phyloP scores from a whole-genome alignment of 345 rosid species.

The Gossypium sturtianum region DNA sequence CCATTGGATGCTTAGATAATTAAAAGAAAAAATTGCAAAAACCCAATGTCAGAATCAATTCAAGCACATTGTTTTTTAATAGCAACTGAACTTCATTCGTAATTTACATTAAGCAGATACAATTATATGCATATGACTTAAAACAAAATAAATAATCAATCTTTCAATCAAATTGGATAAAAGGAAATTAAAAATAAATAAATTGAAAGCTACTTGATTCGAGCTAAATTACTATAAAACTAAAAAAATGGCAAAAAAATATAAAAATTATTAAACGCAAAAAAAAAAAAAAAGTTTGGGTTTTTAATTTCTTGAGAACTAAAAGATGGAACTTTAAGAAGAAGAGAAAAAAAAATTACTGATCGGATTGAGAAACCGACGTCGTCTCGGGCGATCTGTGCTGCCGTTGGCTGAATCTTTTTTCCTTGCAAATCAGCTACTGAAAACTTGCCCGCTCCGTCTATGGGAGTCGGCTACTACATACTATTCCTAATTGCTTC shows the following conservation, averaged over 20 bases:
- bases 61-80: background rate
- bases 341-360: background rate
- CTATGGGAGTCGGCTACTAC: background rate
- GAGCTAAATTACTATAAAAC: background rate
- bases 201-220: background rate
- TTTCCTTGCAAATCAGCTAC: background rate
- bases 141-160: background rate
- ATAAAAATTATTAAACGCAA: background rate
- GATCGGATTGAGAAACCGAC: background rate
- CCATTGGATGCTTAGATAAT: constrained; percentile 14
- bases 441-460: background rate
- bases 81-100: background rate
- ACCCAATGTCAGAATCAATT: background rate
- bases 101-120: background rate
- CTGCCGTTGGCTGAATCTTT: background rate
- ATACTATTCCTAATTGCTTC: background rate
- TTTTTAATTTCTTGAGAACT: background rate
- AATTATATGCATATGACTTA: background rate
- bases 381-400: background rate
- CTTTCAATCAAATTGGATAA: background rate
- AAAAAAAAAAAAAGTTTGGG: background rate
- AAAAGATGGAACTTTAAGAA: background rate
- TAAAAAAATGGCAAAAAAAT: background rate
- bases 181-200: background rate
- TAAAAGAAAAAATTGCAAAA: background rate